Evolutionary conservation across 768 basidiomycete species (phyloP).

Genomic region (button mushroom (Agaricus bisporus)): DNA sequence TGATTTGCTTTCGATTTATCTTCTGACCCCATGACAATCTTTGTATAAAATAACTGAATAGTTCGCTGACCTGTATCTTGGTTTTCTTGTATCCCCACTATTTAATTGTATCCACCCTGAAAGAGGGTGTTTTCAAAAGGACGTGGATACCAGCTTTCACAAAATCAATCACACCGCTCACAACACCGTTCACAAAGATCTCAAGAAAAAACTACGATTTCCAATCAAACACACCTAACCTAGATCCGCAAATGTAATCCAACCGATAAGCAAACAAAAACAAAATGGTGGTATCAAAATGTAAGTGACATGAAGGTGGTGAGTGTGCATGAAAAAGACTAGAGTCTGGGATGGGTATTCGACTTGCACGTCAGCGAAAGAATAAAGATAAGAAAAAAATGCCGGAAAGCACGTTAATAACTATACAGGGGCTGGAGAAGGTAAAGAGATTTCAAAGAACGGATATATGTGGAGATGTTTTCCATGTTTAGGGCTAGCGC

Average conservation of each 20-base stretch:
- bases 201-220: neutral
- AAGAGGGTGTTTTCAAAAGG: too few relatives aligned
- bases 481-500: neutral
- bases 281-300: conserved; percentile 2
- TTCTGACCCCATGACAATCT: neutral
- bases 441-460: neutral
- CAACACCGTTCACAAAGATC: neutral
- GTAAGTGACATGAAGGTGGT: neutral
- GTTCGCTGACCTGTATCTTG: too few relatives aligned
- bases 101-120: too few relatives aligned
- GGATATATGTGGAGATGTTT: neutral
- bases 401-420: too few relatives aligned
- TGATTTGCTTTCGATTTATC: neutral
- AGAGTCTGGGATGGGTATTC: neutral
- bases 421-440: too few relatives aligned
- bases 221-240: neutral
- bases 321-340: neutral
- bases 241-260: neutral
- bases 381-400: too few relatives aligned
- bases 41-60: neutral
- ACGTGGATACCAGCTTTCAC: too few relatives aligned
- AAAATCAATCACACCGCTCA: too few relatives aligned
- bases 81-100: too few relatives aligned
- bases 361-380: neutral
- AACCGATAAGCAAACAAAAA: neutral